Base-by-base conservation (phyloP, 768 basidiomycete genomes). In the Pulveroboletus sp. region DNA sequence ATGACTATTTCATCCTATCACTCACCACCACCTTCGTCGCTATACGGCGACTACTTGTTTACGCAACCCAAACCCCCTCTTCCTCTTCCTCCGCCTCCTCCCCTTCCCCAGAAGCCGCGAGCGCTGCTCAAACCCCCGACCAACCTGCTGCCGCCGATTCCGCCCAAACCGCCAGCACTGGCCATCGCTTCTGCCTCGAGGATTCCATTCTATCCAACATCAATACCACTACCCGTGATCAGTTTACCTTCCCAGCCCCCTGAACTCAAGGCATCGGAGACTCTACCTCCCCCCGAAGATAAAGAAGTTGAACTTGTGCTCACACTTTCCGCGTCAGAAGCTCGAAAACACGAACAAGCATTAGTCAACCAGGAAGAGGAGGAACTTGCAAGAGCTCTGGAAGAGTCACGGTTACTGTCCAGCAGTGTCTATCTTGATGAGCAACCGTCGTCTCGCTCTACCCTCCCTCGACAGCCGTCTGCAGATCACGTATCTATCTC, bases 301-400 rank as follows among this genome's bases (percentile, higher is more conserved):
- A 77, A 79, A n/a, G 73, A 74, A 14, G 56, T 74, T 21, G 77
- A 72, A 10, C 57, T 76, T 14, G 78, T 75, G 14, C 56, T 82
- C 43, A 77, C 81, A 2, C 70, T 77, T 48, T 76, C 67, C 11
- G 51, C 46, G 1, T 56, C 77, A 15, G 78, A 79, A 41, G 69
- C 73, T 8, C 58, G 45, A 32, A 56, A 44, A n/a, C 65, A 42
- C 17, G 65, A 68, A 39, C 51, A 59, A 39, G 58, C 50, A 7
- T 21, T 69, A 39, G 51, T 59, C 30, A 57, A 57, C 18, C 63
- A 63, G 50, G 86, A 89, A 60, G 84, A 87, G 50, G 80, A 81
- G 28, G 83, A 88, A 38, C 69, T 89, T 13, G 79, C 78, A 18
- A 73, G 73, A 53, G 88, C 86, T 0, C 57, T 90, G 50, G 75